Base-by-base conservation (phyloP, 176 grass and related monocot genomes). In the Luzula sylvatica region DNA sequence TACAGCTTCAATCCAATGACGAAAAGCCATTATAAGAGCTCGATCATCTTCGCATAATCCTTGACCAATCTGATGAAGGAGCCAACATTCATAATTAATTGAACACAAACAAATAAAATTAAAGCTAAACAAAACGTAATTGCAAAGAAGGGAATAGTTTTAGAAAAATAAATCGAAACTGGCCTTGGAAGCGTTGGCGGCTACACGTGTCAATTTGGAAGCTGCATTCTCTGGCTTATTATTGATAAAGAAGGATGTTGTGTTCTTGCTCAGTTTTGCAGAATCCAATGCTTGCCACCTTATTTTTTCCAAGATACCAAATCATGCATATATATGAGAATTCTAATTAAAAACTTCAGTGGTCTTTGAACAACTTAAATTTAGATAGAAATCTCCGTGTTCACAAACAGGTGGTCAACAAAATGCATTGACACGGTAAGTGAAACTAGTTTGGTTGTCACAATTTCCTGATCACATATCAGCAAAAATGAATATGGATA, bases 271-370 rank as follows among this genome's bases (percentile, higher is more conserved):
- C 15, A 88, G 76, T 4, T 26, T 56, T 5, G 80, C 89, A 60
- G 56, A 95, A 42, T 95, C 73, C 45, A 95, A 64, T 46, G 64
- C 71, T 64, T 73, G 73, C 89, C 89, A 95, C 89, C 89, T 83
- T 35, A 19, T 38, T 42, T 55, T n/a, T n/a, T n/a, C n/a, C n/a
- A n/a, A n/a, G n/a, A n/a, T n/a, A n/a, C n/a, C n/a, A n/a, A n/a
- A n/a, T n/a, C n/a, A n/a, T n/a, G n/a, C n/a, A n/a, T n/a, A n/a
- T n/a, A n/a, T n/a, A n/a, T n/a, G n/a, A n/a, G n/a, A n/a, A n/a
- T n/a, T n/a, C n/a, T n/a, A n/a, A n/a, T n/a, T n/a, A n/a, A n/a
- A n/a, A n/a, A n/a, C n/a, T n/a, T n/a, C n/a, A n/a, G n/a, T n/a
- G n/a, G n/a, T n/a, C n/a, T n/a, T n/a, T n/a, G n/a, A n/a, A n/a